phyloP scores from a whole-genome alignment of 805 yeast species.

The Hanseniaspora lachancei region DNA sequence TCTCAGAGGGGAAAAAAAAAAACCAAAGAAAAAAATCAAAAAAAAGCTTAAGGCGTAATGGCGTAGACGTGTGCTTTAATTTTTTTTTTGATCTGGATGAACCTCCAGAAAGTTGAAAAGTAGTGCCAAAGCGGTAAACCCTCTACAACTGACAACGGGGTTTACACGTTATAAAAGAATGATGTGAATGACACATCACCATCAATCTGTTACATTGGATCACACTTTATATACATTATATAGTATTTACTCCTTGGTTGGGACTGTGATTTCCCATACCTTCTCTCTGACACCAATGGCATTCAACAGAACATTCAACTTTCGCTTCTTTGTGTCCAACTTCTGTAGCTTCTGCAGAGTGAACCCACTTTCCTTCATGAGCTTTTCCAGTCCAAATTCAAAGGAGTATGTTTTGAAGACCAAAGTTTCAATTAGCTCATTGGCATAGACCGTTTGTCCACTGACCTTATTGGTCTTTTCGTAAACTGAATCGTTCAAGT shows the following conservation, averaged over 20 bases:
- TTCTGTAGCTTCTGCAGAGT: conserved; percentile 3
- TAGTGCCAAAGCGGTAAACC: no score
- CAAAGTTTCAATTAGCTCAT: not conserved
- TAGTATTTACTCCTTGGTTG: not conserved
- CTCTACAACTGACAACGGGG: no score
- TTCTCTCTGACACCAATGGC: conserved; percentile 3
- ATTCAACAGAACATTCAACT: not conserved
- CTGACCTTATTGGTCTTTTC: conserved; percentile 1
- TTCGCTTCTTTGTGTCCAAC: conserved; percentile 1
- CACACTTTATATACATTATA: not conserved
- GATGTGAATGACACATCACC: not conserved
- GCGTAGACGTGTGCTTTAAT: no score
- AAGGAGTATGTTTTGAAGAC: conserved; percentile 9
- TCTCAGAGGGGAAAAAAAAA: not conserved
- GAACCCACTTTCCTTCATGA: conserved; percentile 7
- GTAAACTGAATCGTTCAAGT: conserved; percentile 14
- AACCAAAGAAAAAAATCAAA: no score
- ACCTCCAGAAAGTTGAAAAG: not conserved
- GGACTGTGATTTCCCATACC: conserved; percentile 9
- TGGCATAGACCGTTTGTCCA: conserved; percentile 3
- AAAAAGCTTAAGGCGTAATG: no score
- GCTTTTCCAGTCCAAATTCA: conserved; percentile 8
- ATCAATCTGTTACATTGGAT: not conserved
- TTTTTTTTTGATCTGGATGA: not conserved
- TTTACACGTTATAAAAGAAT: no score